Percentiles rank a stretch among this genome's conserved stretches.
phyloP scores from a whole-genome alignment of 257 asterid genomes.

The Paulownia fortunei region DNA sequence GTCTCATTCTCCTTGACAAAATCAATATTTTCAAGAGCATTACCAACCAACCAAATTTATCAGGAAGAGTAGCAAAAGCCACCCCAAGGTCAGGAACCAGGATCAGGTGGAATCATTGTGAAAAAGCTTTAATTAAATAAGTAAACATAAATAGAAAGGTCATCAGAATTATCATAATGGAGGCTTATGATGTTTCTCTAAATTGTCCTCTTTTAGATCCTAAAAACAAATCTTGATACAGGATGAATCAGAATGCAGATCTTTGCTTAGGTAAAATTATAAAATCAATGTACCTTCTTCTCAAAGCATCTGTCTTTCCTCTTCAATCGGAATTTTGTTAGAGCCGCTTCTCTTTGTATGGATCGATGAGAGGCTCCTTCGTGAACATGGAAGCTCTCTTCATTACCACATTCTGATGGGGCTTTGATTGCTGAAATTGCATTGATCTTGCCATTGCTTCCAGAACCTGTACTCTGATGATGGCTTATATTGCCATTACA shows the following conservation, averaged over 20 bases:
- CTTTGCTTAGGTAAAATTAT: neutral
- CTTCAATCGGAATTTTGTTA: conserved; percentile 80
- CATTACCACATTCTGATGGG: conserved; percentile 52
- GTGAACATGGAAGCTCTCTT: conserved; percentile 46
- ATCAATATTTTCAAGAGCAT: no score
- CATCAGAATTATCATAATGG: no score
- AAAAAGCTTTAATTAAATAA: no score
- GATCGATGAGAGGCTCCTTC: conserved; percentile 61
- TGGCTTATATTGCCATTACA: conserved; percentile 50
- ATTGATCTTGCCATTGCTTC: conserved; percentile 45
- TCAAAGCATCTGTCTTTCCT: conserved; percentile 96
- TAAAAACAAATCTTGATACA: neutral
- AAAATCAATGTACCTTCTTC: conserved; percentile 70
- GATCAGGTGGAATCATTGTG: no score
- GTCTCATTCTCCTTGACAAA: no score
- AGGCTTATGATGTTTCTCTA: no score
- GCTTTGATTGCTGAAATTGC: conserved; percentile 33
- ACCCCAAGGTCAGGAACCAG: no score
- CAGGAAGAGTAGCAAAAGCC: no score
- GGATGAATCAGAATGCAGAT: neutral
- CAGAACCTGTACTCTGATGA: conserved; percentile 38
- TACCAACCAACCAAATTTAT: no score
- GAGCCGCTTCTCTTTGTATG: conserved; percentile 86
- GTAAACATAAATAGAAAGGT: no score
- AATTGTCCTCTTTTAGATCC: no score